Evolutionary conservation across 306 rosid genomes (phyloP), one percentile per base, ranked within the genome.

Genomic region (Ziziphus jujuba): DNA sequence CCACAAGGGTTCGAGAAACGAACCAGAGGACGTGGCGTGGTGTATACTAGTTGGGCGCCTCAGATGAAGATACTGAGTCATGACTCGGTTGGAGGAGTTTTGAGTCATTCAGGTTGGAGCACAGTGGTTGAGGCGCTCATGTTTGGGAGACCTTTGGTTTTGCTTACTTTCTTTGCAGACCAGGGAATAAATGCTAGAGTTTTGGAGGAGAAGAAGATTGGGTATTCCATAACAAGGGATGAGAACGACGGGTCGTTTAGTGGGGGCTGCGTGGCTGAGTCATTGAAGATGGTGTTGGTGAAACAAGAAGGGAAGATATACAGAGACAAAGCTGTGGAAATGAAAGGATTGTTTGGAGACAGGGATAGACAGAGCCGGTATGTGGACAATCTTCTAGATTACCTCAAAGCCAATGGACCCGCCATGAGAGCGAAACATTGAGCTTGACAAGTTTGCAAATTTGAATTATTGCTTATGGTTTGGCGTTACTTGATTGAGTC

Each of bases 11-110:
- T 87, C 1, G 82, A 83, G 63, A 82, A 76, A 21, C 66, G 85
- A 38, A 79, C 68, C 64, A 67, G 67, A 51, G 82, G 60, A 34
- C 82, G 63, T 5, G 91, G 88, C 0, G 5, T 79, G 12, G 75
- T 85, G 5, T 87, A 87, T 82, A 76, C 34, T 38, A 65, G 15
- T 21, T 87, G 93, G 93, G 86, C 76, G 23, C 90, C 90, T 16
- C 88, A 87, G 59, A 33, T 70, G 22, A 82, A 67, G 70, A 81
- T 87, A 12, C 67, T 87, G 65, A 89, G 73, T 8, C 89, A 87
- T 62, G 72, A 53, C 4, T 79, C 87, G 0, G 17, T 87, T 1
- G 87, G 84, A 1, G 89, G 85, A 11, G 81, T 79, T 65, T 60
- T 84, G 78, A 81, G 77, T 59, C 92, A 87, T 19, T 75, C 79